phyloP scores from a whole-genome alignment of 345 rosid genomes.

The Isatis tinctoria region DNA sequence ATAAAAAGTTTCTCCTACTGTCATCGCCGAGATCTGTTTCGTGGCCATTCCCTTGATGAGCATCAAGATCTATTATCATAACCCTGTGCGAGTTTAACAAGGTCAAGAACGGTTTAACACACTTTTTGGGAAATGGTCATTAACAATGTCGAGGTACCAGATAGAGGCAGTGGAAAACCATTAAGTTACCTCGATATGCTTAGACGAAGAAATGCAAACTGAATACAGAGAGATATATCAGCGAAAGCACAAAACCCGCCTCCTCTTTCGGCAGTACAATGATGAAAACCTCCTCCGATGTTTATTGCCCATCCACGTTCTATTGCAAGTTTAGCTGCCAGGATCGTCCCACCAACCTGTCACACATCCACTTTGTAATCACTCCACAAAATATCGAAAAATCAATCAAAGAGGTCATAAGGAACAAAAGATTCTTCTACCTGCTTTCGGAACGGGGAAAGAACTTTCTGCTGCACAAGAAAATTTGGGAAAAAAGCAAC shows the following conservation, averaged over 20 bases:
- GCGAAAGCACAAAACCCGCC: constrained; percentile 96
- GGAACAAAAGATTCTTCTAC: constrained; percentile 25
- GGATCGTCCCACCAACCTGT: constrained; percentile 90
- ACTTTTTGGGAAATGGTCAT: background rate
- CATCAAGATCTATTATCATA: constrained; percentile 97
- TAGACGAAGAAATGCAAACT: constrained; percentile 62
- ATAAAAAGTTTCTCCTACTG: constrained; percentile 39
- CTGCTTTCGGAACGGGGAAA: constrained; percentile 80
- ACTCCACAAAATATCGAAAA: background rate
- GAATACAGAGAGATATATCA: constrained; percentile 86
- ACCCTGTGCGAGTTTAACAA: constrained; percentile 47
- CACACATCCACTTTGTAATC: background rate
- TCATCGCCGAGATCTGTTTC: constrained; percentile 82
- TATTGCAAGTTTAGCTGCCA: constrained; percentile 85
- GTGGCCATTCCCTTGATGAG: constrained; percentile 99
- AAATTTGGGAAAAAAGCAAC: constrained; percentile 72
- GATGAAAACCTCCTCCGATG: constrained; percentile 98
- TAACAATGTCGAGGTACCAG: background rate
- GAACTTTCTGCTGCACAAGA: constrained; percentile 76
- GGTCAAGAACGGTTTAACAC: constrained; percentile 2
- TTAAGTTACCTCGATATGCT: constrained; percentile 58
- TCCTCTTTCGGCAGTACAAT: constrained; percentile 74
- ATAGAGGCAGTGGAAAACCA: background rate
- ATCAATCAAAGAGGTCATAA: background rate
- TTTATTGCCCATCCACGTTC: constrained; percentile 96